A percentile compares a stretch with the other conserved stretches of the same genome.
Conservation (phyloP, 1,284 basidiomycete genomes). For the Moniliophthora roreri region DNA sequence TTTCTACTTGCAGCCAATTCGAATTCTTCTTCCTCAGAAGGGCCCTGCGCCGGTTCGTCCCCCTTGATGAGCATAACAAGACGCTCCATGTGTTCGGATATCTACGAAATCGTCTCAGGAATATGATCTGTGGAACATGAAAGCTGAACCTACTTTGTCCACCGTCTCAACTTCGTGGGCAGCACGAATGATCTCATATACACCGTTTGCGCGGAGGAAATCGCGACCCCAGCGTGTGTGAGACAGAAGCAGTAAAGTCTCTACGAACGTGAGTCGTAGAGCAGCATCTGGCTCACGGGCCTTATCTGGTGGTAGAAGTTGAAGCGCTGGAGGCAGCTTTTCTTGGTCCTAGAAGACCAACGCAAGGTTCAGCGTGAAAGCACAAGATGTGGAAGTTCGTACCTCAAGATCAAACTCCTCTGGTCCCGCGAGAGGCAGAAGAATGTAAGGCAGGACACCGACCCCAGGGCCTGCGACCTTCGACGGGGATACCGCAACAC, state of each 20-base stretch:
- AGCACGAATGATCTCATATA: conserved; percentile 85
- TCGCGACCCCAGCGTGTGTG: conserved; percentile 89
- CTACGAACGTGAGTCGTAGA: conserved; percentile 84
- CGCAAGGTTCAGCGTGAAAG: conserved; percentile 10
- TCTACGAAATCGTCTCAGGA: conserved; percentile 34
- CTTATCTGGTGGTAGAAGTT: conserved; percentile 88
- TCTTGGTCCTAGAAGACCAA: conserved; percentile 75
- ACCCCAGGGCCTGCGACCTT: conserved; percentile 70
- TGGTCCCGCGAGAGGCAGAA: conserved; percentile 91
- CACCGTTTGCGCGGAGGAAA: conserved; percentile 76
- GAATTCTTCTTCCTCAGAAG: conserved; percentile 42
- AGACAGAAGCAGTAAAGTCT: conserved; percentile 87
- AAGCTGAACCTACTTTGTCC: conserved; percentile 57
- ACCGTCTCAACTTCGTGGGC: conserved; percentile 81
- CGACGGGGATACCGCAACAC: conserved; percentile 54
- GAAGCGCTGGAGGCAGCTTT: conserved; percentile 78
- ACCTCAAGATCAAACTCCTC: conserved; percentile 93
- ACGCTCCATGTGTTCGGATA: conserved; percentile 67
- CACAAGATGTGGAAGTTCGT: conserved; percentile 16
- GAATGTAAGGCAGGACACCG: conserved; percentile 78
- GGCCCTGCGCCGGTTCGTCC: conserved; percentile 42
- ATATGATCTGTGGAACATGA: conserved; percentile 2
- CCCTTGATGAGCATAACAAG: conserved; percentile 76
- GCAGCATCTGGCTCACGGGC: conserved; percentile 79
- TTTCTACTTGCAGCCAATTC: conserved; percentile 25